phyloP scores from a whole-genome alignment of 257 asterid genomes.

The Anisodus tanguticus region DNA sequence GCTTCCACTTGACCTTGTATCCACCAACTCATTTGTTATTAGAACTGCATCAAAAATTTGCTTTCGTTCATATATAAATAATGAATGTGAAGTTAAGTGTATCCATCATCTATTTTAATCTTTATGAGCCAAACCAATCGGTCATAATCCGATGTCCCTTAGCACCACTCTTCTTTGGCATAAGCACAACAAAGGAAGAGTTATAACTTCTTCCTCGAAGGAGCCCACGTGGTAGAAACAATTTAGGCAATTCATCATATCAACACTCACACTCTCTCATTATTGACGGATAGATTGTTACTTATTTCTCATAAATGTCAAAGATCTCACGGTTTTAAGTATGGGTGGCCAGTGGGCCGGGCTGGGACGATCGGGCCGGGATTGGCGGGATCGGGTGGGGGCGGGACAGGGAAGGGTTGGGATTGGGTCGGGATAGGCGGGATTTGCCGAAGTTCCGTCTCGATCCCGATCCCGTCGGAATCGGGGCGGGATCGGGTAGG shows the following conservation, averaged over 20 bases:
- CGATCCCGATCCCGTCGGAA: too few relatives aligned
- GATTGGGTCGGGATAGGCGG: too few relatives aligned
- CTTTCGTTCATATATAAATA: neutral
- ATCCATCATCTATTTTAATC: neutral
- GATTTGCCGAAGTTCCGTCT: too few relatives aligned
- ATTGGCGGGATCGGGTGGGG: too few relatives aligned
- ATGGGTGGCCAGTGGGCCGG: too few relatives aligned
- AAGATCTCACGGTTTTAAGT: neutral
- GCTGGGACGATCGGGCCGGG: too few relatives aligned
- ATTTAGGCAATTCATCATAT: neutral
- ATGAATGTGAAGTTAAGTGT: neutral
- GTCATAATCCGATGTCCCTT: neutral
- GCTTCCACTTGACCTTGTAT: conserved; percentile 6
- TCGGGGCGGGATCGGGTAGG: too few relatives aligned
- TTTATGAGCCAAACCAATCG: neutral
- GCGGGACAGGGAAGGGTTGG: too few relatives aligned
- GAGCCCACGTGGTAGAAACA: neutral
- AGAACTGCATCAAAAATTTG: conserved; percentile 20
- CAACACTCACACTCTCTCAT: neutral
- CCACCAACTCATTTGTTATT: conserved; percentile 8
- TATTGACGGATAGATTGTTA: neutral
- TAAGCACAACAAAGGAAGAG: neutral
- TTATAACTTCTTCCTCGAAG: neutral
- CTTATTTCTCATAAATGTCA: neutral
- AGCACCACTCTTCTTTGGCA: neutral